Conservation (phyloP, 2,329 filamentous ascomycete genomes). For the Byssochlamys sp. region DNA sequence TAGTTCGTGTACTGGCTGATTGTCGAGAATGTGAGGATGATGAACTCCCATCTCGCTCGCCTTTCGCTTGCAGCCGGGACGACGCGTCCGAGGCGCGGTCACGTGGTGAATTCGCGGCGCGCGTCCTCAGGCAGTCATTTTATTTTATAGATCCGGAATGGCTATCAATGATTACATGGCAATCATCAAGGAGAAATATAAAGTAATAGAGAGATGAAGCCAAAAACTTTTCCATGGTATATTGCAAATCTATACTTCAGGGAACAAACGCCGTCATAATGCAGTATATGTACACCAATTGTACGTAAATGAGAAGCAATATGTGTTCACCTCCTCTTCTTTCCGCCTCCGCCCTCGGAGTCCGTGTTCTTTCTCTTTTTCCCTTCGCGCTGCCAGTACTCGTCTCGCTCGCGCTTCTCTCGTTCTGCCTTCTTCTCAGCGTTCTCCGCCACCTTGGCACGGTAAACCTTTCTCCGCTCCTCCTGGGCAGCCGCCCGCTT, state of each 20-base stretch:
- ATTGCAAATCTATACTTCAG: not conserved
- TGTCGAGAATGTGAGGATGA: not conserved
- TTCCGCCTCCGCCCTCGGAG: constrained; percentile 41
- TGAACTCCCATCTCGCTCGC: not conserved
- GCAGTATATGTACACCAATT: constrained; percentile 2
- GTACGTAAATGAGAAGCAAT: not conserved
- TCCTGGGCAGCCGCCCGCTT: constrained; percentile 81
- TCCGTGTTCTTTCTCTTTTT: constrained; percentile 58
- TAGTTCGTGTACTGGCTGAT: not conserved
- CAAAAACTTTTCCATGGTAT: not conserved
- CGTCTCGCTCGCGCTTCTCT: constrained; percentile 84
- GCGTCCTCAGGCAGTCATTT: not conserved
- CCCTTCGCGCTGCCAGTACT: constrained; percentile 86
- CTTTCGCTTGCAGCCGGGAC: not conserved
- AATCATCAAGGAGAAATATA: not conserved
- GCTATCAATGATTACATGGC: not conserved
- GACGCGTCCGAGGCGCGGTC: not conserved
- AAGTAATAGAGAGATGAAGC: not conserved
- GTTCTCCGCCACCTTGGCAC: constrained; percentile 71
- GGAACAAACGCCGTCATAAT: not conserved
- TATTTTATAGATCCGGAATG: not conserved
- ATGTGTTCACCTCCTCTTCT: constrained; percentile 36
- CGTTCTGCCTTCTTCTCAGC: constrained; percentile 75
- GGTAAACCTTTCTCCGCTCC: constrained; percentile 68
- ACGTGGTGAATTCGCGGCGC: not conserved